Percentiles rank a stretch among this genome's conserved stretches.
Evolutionary conservation across 2,329 filamentous ascomycete genomes (phyloP).

Genomic region (Sporothrix inflata): DNA sequence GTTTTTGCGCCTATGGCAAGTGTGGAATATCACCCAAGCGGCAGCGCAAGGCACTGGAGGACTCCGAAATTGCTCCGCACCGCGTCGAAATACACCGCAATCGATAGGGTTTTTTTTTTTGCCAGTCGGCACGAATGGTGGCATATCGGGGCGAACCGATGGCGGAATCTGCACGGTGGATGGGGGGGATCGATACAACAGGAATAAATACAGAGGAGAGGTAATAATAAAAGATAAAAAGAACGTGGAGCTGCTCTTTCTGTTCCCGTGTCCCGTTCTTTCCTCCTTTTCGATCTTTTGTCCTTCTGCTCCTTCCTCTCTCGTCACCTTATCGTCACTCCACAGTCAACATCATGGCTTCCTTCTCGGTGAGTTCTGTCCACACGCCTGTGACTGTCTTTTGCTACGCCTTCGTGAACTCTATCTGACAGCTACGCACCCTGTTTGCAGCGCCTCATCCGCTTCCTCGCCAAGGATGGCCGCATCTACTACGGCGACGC

Average conservation of each 20-base stretch:
- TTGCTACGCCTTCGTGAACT: slow-evolving; percentile 51
- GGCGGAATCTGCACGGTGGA: slow-evolving; percentile 4
- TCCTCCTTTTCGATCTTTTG: background rate
- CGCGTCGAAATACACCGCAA: background rate
- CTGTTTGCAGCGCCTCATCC: slow-evolving; percentile 63
- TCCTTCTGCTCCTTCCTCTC: background rate
- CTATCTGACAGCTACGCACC: slow-evolving; percentile 44
- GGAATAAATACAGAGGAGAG: background rate
- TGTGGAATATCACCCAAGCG: too few relatives aligned
- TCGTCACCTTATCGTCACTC: background rate
- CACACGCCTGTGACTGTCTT: too few relatives aligned
- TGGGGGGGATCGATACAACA: background rate
- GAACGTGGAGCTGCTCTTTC: background rate
- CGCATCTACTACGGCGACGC: slow-evolving; percentile 74
- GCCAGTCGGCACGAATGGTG: background rate
- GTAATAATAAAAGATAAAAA: background rate
- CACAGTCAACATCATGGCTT: slow-evolving; percentile 41
- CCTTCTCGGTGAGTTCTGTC: slow-evolving; percentile 50
- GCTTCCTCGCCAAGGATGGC: slow-evolving; percentile 73
- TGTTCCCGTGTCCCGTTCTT: background rate
- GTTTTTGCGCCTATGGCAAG: background rate
- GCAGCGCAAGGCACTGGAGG: too few relatives aligned
- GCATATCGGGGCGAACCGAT: background rate
- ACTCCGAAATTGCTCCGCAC: slow-evolving; percentile 25
- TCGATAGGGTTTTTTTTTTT: slow-evolving; percentile 2